phyloP scores from a whole-genome alignment of 176 grass and related monocot species.

The Oryza punctata region DNA sequence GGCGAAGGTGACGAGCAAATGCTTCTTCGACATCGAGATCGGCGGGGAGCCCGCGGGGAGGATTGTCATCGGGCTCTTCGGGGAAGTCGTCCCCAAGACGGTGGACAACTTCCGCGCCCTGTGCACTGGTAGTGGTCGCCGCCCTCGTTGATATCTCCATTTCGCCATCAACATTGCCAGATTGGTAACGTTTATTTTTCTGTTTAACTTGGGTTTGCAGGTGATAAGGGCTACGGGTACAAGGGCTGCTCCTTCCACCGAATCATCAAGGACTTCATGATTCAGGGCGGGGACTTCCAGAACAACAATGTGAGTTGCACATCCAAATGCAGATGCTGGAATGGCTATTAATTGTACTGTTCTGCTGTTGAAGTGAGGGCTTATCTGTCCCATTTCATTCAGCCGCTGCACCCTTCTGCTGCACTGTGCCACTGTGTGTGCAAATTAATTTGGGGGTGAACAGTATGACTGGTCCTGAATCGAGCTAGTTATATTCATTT shows the following conservation, averaged over 20 bases:
- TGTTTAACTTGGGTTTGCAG: conserved; percentile 17
- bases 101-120: conserved; percentile 63
- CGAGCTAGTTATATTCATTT: background rate
- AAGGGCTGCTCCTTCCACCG: conserved; percentile 80
- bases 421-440: too few relatives aligned
- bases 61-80: conserved; percentile 69
- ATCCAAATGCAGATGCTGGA: background rate
- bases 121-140: conserved; percentile 56
- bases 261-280: conserved; percentile 90
- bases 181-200: background rate
- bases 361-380: too few relatives aligned
- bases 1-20: conserved; percentile 57
- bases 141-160: background rate
- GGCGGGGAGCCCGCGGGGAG: conserved; percentile 47
- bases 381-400: too few relatives aligned
- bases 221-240: conserved; percentile 68
- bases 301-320: conserved; percentile 49
- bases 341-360: background rate
- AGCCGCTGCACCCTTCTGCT: too few relatives aligned
- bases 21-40: conserved; percentile 66
- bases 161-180: background rate
- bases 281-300: conserved; percentile 77
- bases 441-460: background rate
- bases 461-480: background rate
- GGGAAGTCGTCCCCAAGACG: conserved; percentile 62